Evolutionary conservation across 345 rosid species (phyloP).

Genomic region (Citrus inodora): DNA sequence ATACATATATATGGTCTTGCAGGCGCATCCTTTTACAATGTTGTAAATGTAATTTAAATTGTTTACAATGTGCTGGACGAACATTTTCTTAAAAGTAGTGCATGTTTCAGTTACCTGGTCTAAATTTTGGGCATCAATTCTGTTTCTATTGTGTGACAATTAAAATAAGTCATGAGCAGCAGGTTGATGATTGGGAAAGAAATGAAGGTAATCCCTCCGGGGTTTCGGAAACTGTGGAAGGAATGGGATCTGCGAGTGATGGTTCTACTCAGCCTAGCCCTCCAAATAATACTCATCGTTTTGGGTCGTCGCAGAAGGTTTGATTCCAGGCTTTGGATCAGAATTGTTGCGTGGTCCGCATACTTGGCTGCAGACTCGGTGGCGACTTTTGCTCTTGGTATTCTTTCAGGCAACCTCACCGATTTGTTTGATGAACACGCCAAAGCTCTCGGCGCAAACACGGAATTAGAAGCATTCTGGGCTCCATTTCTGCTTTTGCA

Average conservation of each 20-base stretch:
- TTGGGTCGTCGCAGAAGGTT: neutral
- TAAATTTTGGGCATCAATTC: no score
- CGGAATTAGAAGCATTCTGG: neutral
- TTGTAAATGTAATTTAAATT: no score
- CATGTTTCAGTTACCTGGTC: no score
- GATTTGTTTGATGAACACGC: neutral
- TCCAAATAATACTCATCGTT: neutral
- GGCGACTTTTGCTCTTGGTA: neutral
- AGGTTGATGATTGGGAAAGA: neutral
- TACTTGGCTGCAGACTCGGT: neutral
- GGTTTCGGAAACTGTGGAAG: neutral
- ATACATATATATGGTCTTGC: no score
- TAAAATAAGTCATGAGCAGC: neutral
- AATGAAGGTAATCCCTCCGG: neutral
- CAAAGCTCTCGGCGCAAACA: neutral
- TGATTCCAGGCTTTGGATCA: neutral
- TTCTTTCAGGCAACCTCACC: neutral
- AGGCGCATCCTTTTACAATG: no score
- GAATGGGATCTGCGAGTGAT: neutral
- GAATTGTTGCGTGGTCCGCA: neutral
- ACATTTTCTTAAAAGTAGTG: no score
- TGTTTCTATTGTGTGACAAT: no score
- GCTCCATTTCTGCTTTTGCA: neutral
- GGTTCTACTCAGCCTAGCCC: neutral
- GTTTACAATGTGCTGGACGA: no score